Base-by-base conservation (phyloP, 768 basidiomycete species). In the Phaeotremella skinneri region DNA sequence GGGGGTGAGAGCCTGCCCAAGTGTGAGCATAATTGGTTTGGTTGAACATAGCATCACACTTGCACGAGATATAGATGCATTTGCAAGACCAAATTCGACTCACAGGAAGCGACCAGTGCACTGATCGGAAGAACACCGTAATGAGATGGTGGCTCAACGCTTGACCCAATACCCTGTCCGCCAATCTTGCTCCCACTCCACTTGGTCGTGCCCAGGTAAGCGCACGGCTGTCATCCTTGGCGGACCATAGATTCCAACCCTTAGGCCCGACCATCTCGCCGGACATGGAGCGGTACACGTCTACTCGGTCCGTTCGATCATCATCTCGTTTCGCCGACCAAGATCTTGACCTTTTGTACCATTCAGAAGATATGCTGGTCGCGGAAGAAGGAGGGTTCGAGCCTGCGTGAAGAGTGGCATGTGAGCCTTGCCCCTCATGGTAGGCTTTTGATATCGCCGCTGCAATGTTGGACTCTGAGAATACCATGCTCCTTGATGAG, bases 81-180 rank as follows among this genome's bases (percentile, higher is more conserved):
- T n/a, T n/a, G n/a, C 43, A 45, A 20, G 7, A 45, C 13, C 43
- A 21, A 45, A 21, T 4, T 23, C 2, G 26, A 63, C 65, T 49
- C 45, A 69, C 68, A n/a, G 68, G 68, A 39, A 64, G 57, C 4
- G 68, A 66, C 2, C 58, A 39, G 58, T 69, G 65, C 16, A 69
- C 63, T 20, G 61, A 51, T 23, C 66, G 62, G 52, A 69, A 69
- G 60, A 61, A 69, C 14, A 52, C 49, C 47, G 59, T 61, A 9
- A 69, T 62, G 16, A 69, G 47, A 43, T 69, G 68, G 45, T 48
- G 30, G 34, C 68, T 69, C 20, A 69, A 37, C 23, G 52, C 62
- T 30, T 47, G 23, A 2, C 68, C 68, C 39, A 69, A 29, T 16
- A 60, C 62, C 32, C 65, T 31, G 39, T 69, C 68, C 20, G 68